Evolutionary conservation across 1,284 basidiomycete genomes (phyloP).

Genomic region (Irpex sp.): DNA sequence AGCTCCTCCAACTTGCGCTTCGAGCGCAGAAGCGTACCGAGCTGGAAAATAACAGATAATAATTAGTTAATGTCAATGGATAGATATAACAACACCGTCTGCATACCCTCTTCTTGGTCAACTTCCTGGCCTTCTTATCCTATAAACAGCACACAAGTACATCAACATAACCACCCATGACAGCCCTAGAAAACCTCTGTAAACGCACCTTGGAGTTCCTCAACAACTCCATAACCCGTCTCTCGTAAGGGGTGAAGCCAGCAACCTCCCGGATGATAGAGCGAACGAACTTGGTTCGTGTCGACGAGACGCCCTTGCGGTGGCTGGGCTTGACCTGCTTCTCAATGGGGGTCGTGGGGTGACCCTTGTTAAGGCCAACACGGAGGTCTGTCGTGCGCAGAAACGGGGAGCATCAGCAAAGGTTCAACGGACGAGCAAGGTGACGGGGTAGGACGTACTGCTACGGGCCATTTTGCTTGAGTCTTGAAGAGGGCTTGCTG

Average conservation of each 20-base stretch:
- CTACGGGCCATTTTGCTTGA: constrained; percentile 68
- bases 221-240: constrained; percentile 97
- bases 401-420: constrained; percentile 5
- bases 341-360: constrained; percentile 86
- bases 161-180: neutral
- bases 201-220: constrained; percentile 92
- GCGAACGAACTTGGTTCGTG: constrained; percentile 89
- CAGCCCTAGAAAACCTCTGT: neutral
- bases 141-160: constrained; percentile 25
- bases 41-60: constrained; percentile 40
- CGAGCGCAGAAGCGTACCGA: constrained; percentile 93
- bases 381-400: constrained; percentile 70
- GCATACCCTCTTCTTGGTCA: constrained; percentile 96
- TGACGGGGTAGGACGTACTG: constrained; percentile 40
- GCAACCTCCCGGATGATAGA: constrained; percentile 92
- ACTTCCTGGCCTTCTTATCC: constrained; percentile 98
- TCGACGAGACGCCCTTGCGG: constrained; percentile 87
- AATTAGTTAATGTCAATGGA: neutral
- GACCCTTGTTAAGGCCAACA: constrained; percentile 89
- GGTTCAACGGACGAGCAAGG: constrained; percentile 1
- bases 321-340: constrained; percentile 82
- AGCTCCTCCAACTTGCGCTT: constrained; percentile 98
- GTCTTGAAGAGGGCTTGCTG: constrained; percentile 51
- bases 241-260: constrained; percentile 98
- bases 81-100: neutral